Conservation (phyloP, 2,329 filamentous ascomycete species). For the Cercospora brassicicola region DNA sequence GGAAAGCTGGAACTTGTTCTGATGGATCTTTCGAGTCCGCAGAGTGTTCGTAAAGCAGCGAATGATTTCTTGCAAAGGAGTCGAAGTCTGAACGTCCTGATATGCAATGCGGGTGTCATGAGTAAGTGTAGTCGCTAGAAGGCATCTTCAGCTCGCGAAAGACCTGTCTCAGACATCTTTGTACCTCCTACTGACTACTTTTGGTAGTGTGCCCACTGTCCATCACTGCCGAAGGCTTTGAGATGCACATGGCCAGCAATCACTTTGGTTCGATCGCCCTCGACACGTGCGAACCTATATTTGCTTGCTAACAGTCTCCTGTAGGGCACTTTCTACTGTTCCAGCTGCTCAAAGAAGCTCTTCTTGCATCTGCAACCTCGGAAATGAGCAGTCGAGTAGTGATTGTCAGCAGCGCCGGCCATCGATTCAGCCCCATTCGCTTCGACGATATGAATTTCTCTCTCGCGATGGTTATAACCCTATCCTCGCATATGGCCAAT, state of each 20-base stretch:
- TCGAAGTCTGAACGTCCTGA: slow-evolving; percentile 19
- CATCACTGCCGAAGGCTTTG: slow-evolving; percentile 35
- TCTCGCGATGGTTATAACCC: slow-evolving; percentile 26
- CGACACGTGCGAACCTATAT: neutral
- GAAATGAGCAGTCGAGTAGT: slow-evolving; percentile 47
- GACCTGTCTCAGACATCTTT: too few relatives aligned
- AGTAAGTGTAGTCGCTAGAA: too few relatives aligned
- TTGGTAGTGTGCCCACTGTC: slow-evolving; percentile 14
- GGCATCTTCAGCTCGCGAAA: too few relatives aligned
- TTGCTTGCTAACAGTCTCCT: neutral
- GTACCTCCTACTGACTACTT: too few relatives aligned
- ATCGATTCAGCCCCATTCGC: slow-evolving; percentile 36
- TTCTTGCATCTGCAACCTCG: slow-evolving; percentile 36
- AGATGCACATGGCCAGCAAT: slow-evolving; percentile 55
- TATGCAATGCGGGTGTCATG: slow-evolving; percentile 17
- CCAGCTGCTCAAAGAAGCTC: slow-evolving; percentile 49
- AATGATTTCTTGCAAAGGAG: slow-evolving; percentile 17
- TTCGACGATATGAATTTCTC: slow-evolving; percentile 40
- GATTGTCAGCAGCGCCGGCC: slow-evolving; percentile 47
- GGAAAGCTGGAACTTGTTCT: slow-evolving; percentile 21
- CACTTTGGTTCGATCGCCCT: slow-evolving; percentile 40
- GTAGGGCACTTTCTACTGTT: slow-evolving; percentile 54
- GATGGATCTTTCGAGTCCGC: slow-evolving; percentile 31
- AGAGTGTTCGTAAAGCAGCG: slow-evolving; percentile 35
- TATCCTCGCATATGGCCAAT: slow-evolving; percentile 47